Conservation (phyloP, 352 stramenopile genomes). For the Pythium apleroticum region DNA sequence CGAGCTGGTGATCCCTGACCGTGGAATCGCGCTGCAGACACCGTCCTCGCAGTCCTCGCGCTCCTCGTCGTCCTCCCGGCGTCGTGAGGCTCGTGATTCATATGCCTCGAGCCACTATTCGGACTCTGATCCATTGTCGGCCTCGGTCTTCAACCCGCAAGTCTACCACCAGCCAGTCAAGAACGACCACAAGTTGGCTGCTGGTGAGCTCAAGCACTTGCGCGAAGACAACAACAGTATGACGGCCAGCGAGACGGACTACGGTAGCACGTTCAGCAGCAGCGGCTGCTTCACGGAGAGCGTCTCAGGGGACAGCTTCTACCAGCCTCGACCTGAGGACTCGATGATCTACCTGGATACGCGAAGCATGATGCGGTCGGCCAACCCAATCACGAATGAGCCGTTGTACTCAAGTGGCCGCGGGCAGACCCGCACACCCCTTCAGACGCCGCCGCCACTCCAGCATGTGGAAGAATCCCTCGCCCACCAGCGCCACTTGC, state of each 20-base stretch:
- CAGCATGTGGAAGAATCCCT: conserved; percentile 55
- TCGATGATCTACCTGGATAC: conserved; percentile 27
- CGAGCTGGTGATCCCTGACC: conserved; percentile 28
- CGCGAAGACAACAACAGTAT: conserved; percentile 23
- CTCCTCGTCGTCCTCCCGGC: conserved; percentile 28
- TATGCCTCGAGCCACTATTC: conserved; percentile 9
- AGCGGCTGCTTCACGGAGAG: conserved; percentile 16
- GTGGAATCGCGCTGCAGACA: conserved; percentile 18
- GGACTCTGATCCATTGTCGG: conserved; percentile 11
- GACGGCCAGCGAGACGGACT: conserved; percentile 23
- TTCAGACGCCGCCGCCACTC: conserved; percentile 9
- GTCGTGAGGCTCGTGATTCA: conserved; percentile 18
- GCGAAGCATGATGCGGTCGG: conserved; percentile 21
- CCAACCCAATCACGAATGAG: neutral
- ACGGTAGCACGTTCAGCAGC: conserved; percentile 20
- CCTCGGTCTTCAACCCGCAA: conserved; percentile 12
- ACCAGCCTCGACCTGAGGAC: conserved; percentile 12
- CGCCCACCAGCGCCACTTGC: conserved; percentile 57
- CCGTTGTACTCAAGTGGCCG: neutral
- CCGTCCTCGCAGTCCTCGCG: conserved; percentile 24
- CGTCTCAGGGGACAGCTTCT: conserved; percentile 11
- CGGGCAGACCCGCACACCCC: neutral
- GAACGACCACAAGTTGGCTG: conserved; percentile 4
- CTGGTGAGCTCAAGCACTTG: conserved; percentile 19
- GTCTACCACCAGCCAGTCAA: conserved; percentile 7